Evolutionary conservation across 2,329 filamentous ascomycete species (phyloP).

Genomic region (Cercospora sp.): DNA sequence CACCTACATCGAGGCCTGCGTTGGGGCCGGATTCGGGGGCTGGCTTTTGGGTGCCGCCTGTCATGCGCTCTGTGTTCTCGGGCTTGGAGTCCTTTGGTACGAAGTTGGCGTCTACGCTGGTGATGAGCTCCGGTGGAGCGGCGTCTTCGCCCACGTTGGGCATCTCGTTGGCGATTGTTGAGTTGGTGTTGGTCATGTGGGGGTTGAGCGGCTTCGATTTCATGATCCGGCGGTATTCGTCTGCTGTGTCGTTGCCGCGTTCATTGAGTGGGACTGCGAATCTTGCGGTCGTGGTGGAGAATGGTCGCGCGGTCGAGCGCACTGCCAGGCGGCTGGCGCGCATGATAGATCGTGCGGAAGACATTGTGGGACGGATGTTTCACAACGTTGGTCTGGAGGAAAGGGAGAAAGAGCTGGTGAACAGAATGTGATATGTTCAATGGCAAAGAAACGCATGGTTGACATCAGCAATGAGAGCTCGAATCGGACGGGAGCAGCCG

Average conservation of each 20-base stretch:
- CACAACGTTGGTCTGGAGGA: not conserved
- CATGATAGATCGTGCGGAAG: constrained; percentile 46
- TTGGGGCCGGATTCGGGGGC: constrained; percentile 51
- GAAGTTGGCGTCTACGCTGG: constrained; percentile 57
- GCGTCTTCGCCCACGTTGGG: constrained; percentile 59
- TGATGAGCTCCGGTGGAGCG: constrained; percentile 61
- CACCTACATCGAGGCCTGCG: constrained; percentile 75
- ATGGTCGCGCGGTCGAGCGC: constrained; percentile 38
- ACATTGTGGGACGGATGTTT: constrained; percentile 42
- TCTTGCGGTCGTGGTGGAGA: constrained; percentile 42
- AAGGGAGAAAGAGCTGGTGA: not conserved
- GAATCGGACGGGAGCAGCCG: not conserved
- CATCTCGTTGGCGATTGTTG: constrained; percentile 63
- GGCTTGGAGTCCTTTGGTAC: constrained; percentile 60
- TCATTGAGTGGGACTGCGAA: constrained; percentile 48
- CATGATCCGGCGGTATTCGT: constrained; percentile 58
- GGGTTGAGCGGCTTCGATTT: constrained; percentile 60
- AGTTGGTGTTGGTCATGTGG: constrained; percentile 64
- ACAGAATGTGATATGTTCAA: constrained; percentile 1
- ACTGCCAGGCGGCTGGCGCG: constrained; percentile 48
- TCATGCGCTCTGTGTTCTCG: constrained; percentile 65
- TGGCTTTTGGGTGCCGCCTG: constrained; percentile 60
- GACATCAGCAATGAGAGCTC: constrained; percentile 11
- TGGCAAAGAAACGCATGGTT: constrained; percentile 11
- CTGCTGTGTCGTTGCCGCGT: constrained; percentile 54